A percentile compares a stretch with the other conserved stretches of the same genome.
Evolutionary conservation across 257 asterid species (phyloP).

Genomic region (Fraxinus pennsylvanica): DNA sequence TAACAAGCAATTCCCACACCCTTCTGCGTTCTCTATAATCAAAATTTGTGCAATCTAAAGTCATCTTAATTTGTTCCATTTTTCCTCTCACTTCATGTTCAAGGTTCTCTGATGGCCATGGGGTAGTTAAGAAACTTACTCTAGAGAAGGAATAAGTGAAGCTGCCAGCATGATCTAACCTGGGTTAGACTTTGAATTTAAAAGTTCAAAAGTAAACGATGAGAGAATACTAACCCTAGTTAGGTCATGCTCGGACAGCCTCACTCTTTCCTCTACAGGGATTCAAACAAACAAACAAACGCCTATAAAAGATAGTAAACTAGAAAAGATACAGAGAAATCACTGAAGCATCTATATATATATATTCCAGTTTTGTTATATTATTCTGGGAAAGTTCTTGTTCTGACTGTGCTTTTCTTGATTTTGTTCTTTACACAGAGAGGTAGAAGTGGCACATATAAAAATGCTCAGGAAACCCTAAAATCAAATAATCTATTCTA

Average conservation of each 20-base stretch:
- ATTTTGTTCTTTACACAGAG: not conserved
- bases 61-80: not conserved
- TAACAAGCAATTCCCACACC: not conserved
- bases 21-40: not conserved
- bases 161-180: constrained; percentile 99
- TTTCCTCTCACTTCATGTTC: not conserved
- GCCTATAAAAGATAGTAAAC: constrained; percentile 10
- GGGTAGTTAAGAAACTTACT: constrained; percentile 23
- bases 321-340: not conserved
- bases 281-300: constrained; percentile 18
- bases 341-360: constrained; percentile 8
- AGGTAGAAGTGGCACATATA: not conserved
- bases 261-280: constrained; percentile 86
- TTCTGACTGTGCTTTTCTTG: not conserved
- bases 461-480: constrained; percentile 11
- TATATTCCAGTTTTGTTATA: not conserved
- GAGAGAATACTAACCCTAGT: constrained; percentile 35
- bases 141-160: constrained; percentile 71
- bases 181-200: constrained; percentile 28
- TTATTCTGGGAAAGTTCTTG: not conserved
- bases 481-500: not conserved
- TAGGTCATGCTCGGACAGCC: constrained; percentile 99
- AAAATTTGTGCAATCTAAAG: too few species aligned
- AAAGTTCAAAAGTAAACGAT: too few species aligned
- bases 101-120: not conserved